Base-by-base conservation (phyloP, 306 rosid species). In the Castanopsis chinensis region DNA sequence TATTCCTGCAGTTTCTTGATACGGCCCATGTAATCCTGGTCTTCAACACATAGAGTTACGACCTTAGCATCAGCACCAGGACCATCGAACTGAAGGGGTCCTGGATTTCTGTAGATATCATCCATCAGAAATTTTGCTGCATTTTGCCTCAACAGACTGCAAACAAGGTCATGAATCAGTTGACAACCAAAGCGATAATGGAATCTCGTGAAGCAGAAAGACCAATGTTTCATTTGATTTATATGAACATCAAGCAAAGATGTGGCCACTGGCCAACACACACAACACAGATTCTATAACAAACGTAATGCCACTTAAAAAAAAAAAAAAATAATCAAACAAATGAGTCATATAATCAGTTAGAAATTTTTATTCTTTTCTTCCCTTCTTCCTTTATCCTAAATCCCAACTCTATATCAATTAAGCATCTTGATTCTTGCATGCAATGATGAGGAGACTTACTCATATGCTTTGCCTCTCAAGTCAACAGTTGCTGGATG, bases 21-120 rank as follows among this genome's bases (percentile, higher is more conserved):
- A 75, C 99, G 97, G 72, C 99, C 99, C 99, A 95, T 95, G 85
- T 95, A 95, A 81, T 95, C 99, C 83, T 86, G 95, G 77, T 95
- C 99, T 84, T 95, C 99, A 51, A 95, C 96, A 69, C 94, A 89
- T 6, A 95, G 89, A 25, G 89, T 82, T 27, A 90, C 68, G 23
- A 92, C 87, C 85, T 90, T 95, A n/a, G 96, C 88, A 87, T 95
- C 98, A 2, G 96, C 87, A 37, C 99, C 99, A 74, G 98, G 94
- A 79, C 99, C 99, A 43, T 93, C 99, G 80, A 91, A 96, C 88
- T 93, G 99, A 72, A 91, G 97, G 0, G 99, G 99, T 58, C 99
- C 99, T 1, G 99, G 99, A 86, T 96, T 96, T 88, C 99, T 90
- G 65, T 96, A 96, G 60, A 93, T 85, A 81, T 96, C 99, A 13